Conservation (phyloP, 345 rosid genomes). For the Triadica sebifera region DNA sequence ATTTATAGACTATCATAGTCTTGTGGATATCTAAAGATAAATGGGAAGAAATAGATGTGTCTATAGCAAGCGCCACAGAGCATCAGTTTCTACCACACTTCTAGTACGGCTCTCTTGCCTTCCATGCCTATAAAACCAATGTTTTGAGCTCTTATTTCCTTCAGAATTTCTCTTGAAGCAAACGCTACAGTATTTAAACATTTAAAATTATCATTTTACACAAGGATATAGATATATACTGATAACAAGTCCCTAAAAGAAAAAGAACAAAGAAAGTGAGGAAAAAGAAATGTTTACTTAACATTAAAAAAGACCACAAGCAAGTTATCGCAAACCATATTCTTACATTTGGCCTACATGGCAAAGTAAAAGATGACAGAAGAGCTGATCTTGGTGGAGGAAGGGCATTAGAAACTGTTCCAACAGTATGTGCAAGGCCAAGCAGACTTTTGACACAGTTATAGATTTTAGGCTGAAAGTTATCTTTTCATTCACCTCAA, state of each 20-base stretch:
- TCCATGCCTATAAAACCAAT: background rate
- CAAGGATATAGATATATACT: background rate
- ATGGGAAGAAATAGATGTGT: background rate
- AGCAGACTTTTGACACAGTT: constrained; percentile 58
- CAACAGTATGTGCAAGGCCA: constrained; percentile 56
- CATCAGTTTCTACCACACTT: no score
- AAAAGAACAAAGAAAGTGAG: background rate
- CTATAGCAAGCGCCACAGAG: no score
- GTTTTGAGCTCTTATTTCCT: background rate
- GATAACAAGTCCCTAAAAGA: background rate
- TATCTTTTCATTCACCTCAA: no score
- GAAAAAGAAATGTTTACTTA: background rate
- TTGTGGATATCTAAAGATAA: background rate
- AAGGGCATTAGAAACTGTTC: constrained; percentile 55
- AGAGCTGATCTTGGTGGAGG: constrained; percentile 65
- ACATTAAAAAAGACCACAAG: constrained; percentile 9
- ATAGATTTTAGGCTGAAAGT: no score
- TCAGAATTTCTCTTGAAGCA: background rate
- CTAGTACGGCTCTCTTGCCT: constrained; percentile 4
- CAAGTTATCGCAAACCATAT: constrained; percentile 11
- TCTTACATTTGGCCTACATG: constrained; percentile 63
- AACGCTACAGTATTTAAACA: background rate
- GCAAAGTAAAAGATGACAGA: constrained; percentile 59
- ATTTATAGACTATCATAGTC: background rate
- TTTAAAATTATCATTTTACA: constrained; percentile 1